Base-by-base conservation (phyloP, 2,329 filamentous ascomycete genomes). In the Cucurbitaria berberidis region DNA sequence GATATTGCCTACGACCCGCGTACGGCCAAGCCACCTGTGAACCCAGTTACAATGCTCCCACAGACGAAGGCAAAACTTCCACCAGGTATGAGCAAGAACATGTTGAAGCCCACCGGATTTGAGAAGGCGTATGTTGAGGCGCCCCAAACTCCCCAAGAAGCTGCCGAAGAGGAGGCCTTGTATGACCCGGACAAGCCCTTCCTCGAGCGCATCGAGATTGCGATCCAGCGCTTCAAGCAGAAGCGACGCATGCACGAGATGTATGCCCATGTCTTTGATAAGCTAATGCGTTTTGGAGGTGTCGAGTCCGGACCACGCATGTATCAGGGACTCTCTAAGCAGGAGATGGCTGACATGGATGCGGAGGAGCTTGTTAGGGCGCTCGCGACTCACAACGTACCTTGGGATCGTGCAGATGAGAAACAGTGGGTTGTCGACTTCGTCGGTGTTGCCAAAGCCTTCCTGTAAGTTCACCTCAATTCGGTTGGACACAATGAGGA, bases 271-370 rank as follows among this genome's bases (percentile, higher is more conserved):
- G 77, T 92, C 29, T 95, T 99, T 75, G 82, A 85, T 66, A 90
- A 89, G 59, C 96, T 95, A 68, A 84, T 98, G 51, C 82, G 85
- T 30, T 88, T 93, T 39, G 95, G 95, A 2, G 93, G 95, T 3
- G 83, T 99, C 35, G 87, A 91, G 38, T 78, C 82, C 7, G 75
- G 78, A 0, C 80, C 76, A 2, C 85, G 84, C 48, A 79, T 82
- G 70, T 96, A 93, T 65, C 84, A 85, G 11, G 77, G 88, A 1
- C 76, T 88, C 7, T 81, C 83, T 32, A 77, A 80, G 44, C 81
- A 84, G n/a, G 85, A 88, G 1, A 72, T 91, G 29, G 80, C 84
- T 24, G 79, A 80, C 1, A 81, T 86, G 68, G 86, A 86, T 44
- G 83, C 84, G 8, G 82, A 84, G 1, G 83, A 92, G 43, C 84